These are phyloP conservation scores for Chloranthus sessilifolius DNA, from an alignment of 164 flowering plant species.

Conservation along the genomic window DNA sequence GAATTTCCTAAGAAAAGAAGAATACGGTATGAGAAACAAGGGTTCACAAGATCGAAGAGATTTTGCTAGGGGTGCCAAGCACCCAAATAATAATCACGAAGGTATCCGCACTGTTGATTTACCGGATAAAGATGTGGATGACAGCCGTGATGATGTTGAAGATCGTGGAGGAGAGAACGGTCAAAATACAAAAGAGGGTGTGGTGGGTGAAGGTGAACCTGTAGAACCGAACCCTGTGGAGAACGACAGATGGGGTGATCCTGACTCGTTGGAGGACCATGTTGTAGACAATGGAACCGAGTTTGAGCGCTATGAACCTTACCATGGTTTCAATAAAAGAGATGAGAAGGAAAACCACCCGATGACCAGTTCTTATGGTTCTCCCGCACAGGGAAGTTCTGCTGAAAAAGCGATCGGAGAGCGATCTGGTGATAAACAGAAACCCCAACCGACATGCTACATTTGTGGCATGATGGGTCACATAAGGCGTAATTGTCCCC, in stretches of 20 bases:
- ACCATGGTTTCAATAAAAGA: conserved; percentile 24
- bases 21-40: conserved; percentile 10
- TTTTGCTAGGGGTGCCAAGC: conserved; percentile 10
- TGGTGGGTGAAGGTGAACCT: conserved; percentile 20
- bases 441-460: conserved; percentile 23
- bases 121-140: conserved; percentile 16
- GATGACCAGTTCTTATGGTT: conserved; percentile 16
- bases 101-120: conserved; percentile 10
- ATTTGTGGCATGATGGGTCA: conserved; percentile 39
- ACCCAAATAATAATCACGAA: conserved; percentile 11
- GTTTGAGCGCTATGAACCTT: conserved; percentile 44
- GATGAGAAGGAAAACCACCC: conserved; percentile 22
- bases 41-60: conserved; percentile 18
- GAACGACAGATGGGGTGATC: conserved; percentile 44
- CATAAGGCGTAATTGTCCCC: conserved; percentile 33
- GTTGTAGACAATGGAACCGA: conserved; percentile 24
- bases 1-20: conserved; percentile 12
- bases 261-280: conserved; percentile 16
- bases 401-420: conserved; percentile 14
- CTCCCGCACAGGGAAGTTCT: conserved; percentile 15
- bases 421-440: conserved; percentile 9
- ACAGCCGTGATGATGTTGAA: conserved; percentile 11
- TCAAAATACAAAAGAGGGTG: conserved; percentile 11
- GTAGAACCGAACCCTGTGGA: conserved; percentile 20
- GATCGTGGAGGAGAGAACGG: conserved; percentile 19